Evolutionary conservation across 345 rosid genomes (phyloP), one percentile per base, ranked within the genome.

Genomic region (Noccaea caerulescens): DNA sequence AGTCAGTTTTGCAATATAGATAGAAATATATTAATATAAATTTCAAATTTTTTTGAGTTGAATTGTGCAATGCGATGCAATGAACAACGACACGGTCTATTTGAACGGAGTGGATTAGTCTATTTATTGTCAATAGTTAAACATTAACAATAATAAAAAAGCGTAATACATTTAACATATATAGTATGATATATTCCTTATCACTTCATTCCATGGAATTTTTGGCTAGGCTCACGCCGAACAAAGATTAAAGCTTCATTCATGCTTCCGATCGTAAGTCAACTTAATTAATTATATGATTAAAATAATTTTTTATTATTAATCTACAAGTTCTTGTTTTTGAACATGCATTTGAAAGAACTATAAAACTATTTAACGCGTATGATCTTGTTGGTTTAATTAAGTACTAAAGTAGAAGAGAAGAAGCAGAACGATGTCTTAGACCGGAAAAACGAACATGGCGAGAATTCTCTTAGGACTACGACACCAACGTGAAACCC

Each of bases 151-250:
- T 5, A 44, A n/a, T 7, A 1, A n/a, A 44, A 20, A 44, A 44
- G 18, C n/a, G 20, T 44, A 14, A 44, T 6, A 44, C 18, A n/a
- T 44, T 43, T 1, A 43, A 43, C 23, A 36, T 53, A 30, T 13
- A 32, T 8, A 34, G 1, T 20, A 69, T 58, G 45, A 56, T 56
- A 68, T 20, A 47, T 58, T 47, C 58, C 33, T 6, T 36, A 37
- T 46, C 30, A 23, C 10, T 55, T 7, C 20, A 49, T 30, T 38
- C 42, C 74, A 39, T 16, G 42, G 43, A 49, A 49, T 25, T 30
- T 50, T 39, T 51, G 68, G 75, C 54, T 62, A 52, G 52, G 11
- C 12, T 42, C 75, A 71, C 27, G 75, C 68, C 55, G 43, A 42
- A 30, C 18, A 5, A 71, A 27, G 44, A 71, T 51, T 39, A 51